phyloP scores from a whole-genome alignment of 768 basidiomycete genomes.

The Mrakia blollopis region DNA sequence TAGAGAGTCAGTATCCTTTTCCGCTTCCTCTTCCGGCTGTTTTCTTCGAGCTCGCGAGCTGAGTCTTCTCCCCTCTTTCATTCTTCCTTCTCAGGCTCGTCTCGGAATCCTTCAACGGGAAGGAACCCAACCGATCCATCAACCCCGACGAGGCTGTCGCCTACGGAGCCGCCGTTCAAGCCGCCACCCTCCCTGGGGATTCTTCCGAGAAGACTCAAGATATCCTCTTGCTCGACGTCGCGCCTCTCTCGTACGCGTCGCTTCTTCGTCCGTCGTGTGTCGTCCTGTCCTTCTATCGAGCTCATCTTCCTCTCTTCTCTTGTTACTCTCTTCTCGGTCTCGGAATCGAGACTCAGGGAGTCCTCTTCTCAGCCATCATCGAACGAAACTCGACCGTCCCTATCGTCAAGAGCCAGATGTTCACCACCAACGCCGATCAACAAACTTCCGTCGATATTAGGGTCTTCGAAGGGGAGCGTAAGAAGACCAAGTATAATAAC shows the following conservation, averaged over 20 bases:
- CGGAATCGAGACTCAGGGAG: background rate
- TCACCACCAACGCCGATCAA: conserved; percentile 46
- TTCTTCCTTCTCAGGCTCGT: background rate
- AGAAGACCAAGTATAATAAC: conserved; percentile 98
- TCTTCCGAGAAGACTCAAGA: conserved; percentile 6
- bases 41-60: too few relatives aligned
- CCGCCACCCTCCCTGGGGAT: background rate
- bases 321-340: background rate
- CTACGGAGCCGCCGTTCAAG: conserved; percentile 57
- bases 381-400: conserved; percentile 15
- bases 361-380: conserved; percentile 52
- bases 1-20: conserved; percentile 39
- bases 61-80: too few relatives aligned
- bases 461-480: conserved; percentile 82
- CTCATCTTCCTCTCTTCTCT: background rate
- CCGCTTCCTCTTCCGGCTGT: too few relatives aligned
- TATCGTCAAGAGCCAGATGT: conserved; percentile 36
- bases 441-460: conserved; percentile 45
- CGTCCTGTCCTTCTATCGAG: too few relatives aligned
- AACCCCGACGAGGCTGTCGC: conserved; percentile 99
- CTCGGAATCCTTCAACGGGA: conserved; percentile 79
- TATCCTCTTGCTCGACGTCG: background rate
- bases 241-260: conserved; percentile 50
- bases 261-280: background rate
- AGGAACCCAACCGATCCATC: conserved; percentile 67